Conservation (phyloP, 805 yeast species). For the Candida palmyrensis region DNA sequence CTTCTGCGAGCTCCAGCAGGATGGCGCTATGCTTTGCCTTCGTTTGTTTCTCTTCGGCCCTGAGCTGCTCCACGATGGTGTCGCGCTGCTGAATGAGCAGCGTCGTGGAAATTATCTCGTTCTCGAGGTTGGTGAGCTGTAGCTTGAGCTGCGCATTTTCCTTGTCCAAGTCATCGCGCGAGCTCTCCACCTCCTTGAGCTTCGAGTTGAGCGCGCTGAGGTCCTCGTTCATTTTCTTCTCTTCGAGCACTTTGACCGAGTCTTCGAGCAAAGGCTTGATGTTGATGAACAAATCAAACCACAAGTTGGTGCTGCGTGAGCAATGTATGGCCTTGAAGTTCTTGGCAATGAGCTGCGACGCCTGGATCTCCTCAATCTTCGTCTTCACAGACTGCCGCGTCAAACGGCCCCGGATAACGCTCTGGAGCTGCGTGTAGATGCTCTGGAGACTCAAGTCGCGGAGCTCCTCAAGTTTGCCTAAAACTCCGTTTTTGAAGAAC, state of each 20-base stretch:
- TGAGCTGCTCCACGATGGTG: conserved; percentile 37
- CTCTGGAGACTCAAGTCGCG: conserved; percentile 61
- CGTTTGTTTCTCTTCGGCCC: conserved; percentile 31
- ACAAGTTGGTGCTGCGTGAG: conserved; percentile 49
- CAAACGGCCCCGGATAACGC: conserved; percentile 58
- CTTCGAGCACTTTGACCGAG: conserved; percentile 53
- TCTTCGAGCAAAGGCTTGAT: conserved; percentile 74
- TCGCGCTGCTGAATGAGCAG: conserved; percentile 42
- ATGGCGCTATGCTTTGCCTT: conserved; percentile 23
- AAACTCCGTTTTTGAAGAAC: conserved; percentile 71
- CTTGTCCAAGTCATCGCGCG: conserved; percentile 21
- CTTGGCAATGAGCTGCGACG: conserved; percentile 62
- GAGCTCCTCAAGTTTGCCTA: conserved; percentile 71
- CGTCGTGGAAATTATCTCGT: conserved; percentile 23
- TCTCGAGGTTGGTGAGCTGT: conserved; percentile 26
- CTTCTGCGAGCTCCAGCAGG: conserved; percentile 22
- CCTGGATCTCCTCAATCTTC: conserved; percentile 56
- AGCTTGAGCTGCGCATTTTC: conserved; percentile 38
- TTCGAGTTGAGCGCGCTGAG: conserved; percentile 45
- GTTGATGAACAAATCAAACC: conserved; percentile 71
- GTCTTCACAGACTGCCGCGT: conserved; percentile 45
- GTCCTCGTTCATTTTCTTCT: conserved; percentile 53
- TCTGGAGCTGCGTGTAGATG: conserved; percentile 58
- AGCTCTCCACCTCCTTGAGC: conserved; percentile 31
- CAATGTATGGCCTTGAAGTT: conserved; percentile 52